Percentiles rank a stretch among this genome's conserved stretches.
Evolutionary conservation across 352 stramenopile genomes (phyloP).

Genomic region (Phytophthora crassamura): DNA sequence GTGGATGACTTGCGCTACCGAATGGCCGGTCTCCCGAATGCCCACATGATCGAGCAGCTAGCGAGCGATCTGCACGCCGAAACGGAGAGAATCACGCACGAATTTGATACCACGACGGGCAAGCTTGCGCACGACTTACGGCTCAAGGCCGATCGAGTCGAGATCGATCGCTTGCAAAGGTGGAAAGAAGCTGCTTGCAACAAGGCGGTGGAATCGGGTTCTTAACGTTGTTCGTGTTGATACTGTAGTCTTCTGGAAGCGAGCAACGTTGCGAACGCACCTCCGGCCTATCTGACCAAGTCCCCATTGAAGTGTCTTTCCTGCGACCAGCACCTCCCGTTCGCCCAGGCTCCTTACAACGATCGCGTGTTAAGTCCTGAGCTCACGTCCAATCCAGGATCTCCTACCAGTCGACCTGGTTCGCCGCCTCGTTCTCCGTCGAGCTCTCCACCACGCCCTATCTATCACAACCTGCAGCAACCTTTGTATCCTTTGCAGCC

Average conservation of each 20-base stretch:
- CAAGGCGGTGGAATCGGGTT: not conserved
- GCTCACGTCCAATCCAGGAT: constrained; percentile 14
- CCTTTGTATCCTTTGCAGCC: constrained; percentile 15
- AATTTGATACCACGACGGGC: constrained; percentile 24
- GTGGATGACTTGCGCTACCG: constrained; percentile 57
- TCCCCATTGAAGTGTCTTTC: constrained; percentile 65
- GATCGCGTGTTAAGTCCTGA: constrained; percentile 3
- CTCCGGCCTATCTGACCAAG: constrained; percentile 53
- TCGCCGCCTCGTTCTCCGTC: constrained; percentile 28
- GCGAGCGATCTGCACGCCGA: constrained; percentile 47
- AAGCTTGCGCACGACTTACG: constrained; percentile 30
- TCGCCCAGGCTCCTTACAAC: constrained; percentile 28
- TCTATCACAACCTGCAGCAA: constrained; percentile 31
- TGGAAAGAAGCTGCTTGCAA: not conserved
- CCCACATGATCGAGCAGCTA: constrained; percentile 58
- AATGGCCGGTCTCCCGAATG: constrained; percentile 54
- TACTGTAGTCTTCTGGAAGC: constrained; percentile 39
- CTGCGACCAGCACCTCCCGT: constrained; percentile 62
- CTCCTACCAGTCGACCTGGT: constrained; percentile 17
- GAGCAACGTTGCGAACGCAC: constrained; percentile 16
- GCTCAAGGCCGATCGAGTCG: constrained; percentile 55
- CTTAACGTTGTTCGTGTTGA: not conserved
- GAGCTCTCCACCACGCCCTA: constrained; percentile 21
- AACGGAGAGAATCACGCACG: constrained; percentile 31
- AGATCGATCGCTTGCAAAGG: constrained; percentile 59